Evolutionary conservation across 495 filamentous ascomycete genomes (phyloP).

Genomic region (Neurospora cerealis): DNA sequence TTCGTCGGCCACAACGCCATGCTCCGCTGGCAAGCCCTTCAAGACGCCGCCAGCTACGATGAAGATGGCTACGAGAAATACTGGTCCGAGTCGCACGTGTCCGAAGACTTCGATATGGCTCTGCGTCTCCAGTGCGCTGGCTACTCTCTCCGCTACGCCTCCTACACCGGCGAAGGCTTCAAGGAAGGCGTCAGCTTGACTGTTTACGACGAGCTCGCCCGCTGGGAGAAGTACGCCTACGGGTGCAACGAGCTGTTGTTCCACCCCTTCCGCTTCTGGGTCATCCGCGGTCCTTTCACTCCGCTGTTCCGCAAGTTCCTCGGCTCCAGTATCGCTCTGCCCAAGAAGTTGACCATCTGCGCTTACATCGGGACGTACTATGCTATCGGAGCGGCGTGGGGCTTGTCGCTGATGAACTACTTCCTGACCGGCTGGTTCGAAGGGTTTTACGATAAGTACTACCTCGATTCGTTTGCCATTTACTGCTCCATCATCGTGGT

Average conservation of each 20-base stretch:
- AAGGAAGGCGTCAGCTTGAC: constrained; percentile 68
- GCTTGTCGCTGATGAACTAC: constrained; percentile 55
- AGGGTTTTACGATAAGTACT: constrained; percentile 49
- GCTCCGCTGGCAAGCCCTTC: constrained; percentile 58
- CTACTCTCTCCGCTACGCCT: constrained; percentile 52
- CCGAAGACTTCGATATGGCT: constrained; percentile 69
- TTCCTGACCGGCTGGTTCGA: constrained; percentile 53
- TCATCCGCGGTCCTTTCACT: constrained; percentile 50
- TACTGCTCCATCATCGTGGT: constrained; percentile 47
- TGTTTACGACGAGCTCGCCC: constrained; percentile 63
- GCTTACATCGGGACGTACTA: constrained; percentile 72
- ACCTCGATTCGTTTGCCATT: constrained; percentile 51
- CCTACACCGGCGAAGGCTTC: constrained; percentile 56
- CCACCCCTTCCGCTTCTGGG: constrained; percentile 44
- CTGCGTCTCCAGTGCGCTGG: constrained; percentile 55
- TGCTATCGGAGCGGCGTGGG: constrained; percentile 57
- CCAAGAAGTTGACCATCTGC: constrained; percentile 60
- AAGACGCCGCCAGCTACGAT: constrained; percentile 44
- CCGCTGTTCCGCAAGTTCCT: constrained; percentile 54
- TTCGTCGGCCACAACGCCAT: constrained; percentile 64
- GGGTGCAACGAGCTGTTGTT: constrained; percentile 60
- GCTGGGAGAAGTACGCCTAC: constrained; percentile 73
- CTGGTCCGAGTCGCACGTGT: constrained; percentile 65
- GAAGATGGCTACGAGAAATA: constrained; percentile 49
- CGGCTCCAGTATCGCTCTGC: constrained; percentile 46